Evolutionary conservation across 306 rosid genomes (phyloP).

Genomic region (Quillaja saponaria): DNA sequence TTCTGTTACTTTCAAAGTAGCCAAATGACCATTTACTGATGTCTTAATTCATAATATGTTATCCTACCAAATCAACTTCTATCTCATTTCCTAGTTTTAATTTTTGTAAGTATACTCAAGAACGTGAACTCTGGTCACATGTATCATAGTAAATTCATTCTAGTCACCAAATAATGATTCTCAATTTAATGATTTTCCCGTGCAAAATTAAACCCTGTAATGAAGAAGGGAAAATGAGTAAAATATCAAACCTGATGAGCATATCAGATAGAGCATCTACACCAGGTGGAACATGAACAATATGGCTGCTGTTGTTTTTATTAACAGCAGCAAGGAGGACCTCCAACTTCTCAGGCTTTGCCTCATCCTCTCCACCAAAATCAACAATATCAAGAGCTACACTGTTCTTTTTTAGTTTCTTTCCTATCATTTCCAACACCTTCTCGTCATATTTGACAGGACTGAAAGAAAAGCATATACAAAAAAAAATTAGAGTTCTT

Average conservation of each 20-base stretch:
- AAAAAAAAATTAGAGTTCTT: not conserved
- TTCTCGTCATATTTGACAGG: conserved; percentile 44
- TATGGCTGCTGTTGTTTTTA: conserved; percentile 41
- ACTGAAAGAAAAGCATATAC: conserved; percentile 9
- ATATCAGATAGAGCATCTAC: conserved; percentile 44
- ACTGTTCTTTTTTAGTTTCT: conserved; percentile 47
- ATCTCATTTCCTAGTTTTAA: no score
- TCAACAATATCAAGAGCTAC: conserved; percentile 47
- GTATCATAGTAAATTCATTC: no score
- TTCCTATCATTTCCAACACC: conserved; percentile 40
- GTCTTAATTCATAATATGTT: no score
- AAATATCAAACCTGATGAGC: conserved; percentile 33
- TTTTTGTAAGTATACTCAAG: no score
- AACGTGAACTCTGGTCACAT: no score
- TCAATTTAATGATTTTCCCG: no score
- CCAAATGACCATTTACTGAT: no score
- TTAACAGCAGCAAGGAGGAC: conserved; percentile 48
- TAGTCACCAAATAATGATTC: no score
- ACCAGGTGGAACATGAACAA: conserved; percentile 44
- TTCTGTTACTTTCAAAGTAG: no score
- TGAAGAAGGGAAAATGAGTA: no score
- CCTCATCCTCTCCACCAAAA: conserved; percentile 48
- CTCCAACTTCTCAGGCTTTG: conserved; percentile 47
- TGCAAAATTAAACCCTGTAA: no score
- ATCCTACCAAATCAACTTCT: no score